Evolutionary conservation across 2,329 filamentous ascomycete genomes (phyloP).

Genomic region (Akanthomyces uredinophilus): DNA sequence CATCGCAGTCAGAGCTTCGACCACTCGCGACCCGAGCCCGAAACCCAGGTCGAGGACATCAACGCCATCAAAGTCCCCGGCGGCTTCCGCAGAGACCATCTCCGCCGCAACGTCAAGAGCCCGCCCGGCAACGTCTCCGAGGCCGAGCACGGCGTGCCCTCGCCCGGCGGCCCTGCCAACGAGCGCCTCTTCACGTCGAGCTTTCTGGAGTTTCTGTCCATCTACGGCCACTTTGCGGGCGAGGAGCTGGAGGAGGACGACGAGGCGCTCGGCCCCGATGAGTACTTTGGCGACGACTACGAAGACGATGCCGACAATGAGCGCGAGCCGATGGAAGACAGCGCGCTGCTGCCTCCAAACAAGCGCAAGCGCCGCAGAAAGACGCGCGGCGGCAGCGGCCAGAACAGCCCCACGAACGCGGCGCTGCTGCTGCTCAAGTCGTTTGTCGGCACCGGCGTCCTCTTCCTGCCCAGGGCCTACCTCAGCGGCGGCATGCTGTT

Average conservation of each 20-base stretch:
- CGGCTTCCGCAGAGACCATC: slow-evolving; percentile 85
- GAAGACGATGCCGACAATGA: slow-evolving; percentile 54
- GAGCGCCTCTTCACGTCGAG: slow-evolving; percentile 74
- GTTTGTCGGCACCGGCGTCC: slow-evolving; percentile 92
- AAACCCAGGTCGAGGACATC: slow-evolving; percentile 78
- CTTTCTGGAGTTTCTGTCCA: slow-evolving; percentile 90
- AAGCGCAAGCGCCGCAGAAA: slow-evolving; percentile 71
- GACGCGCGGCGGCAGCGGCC: slow-evolving; percentile 66
- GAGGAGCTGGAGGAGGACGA: slow-evolving; percentile 97
- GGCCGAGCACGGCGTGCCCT: slow-evolving; percentile 30
- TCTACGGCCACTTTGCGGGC: slow-evolving; percentile 96
- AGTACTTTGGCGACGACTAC: slow-evolving; percentile 78
- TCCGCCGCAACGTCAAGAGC: slow-evolving; percentile 69
- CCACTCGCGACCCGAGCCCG: slow-evolving; percentile 68
- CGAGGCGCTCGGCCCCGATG: slow-evolving; percentile 77
- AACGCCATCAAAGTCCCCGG: slow-evolving; percentile 88
- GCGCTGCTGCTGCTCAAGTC: slow-evolving; percentile 88
- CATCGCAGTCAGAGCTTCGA: slow-evolving; percentile 87
- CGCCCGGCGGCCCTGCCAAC: slow-evolving; percentile 28
- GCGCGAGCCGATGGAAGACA: slow-evolving; percentile 79
- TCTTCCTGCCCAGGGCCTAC: slow-evolving; percentile 89
- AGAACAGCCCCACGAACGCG: slow-evolving; percentile 72
- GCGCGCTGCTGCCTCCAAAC: slow-evolving; percentile 73
- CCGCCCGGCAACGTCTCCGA: slow-evolving; percentile 36
- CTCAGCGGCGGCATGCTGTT: slow-evolving; percentile 97